Percentiles rank a stretch among this genome's conserved stretches.
Evolutionary conservation across 257 asterid genomes (phyloP).

Genomic region (Anisodus tanguticus): DNA sequence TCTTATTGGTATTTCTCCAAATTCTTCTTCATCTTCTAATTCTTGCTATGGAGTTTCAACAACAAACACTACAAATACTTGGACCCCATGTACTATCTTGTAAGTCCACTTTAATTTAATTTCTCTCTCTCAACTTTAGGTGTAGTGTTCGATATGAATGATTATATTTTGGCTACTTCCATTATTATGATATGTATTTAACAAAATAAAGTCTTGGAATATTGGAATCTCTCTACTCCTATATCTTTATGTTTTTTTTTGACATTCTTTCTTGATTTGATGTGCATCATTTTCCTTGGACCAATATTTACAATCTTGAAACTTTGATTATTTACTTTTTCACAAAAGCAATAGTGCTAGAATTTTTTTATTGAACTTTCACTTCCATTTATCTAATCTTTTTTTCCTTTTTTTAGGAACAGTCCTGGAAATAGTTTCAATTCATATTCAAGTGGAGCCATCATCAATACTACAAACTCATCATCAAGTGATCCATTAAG

Average conservation of each 20-base stretch:
- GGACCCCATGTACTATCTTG: conserved; percentile 68
- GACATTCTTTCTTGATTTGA: conserved; percentile 48
- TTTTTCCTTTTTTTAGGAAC: conserved; percentile 25
- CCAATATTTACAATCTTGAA: conserved; percentile 17
- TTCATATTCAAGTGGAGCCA: conserved; percentile 28
- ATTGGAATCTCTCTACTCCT: conserved; percentile 38
- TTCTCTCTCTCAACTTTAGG: conserved; percentile 35
- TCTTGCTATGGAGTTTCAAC: conserved; percentile 53
- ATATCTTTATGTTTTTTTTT: not conserved
- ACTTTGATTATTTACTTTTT: conserved; percentile 19
- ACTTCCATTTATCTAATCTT: not conserved
- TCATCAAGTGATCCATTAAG: conserved; percentile 34
- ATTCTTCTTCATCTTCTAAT: conserved; percentile 42
- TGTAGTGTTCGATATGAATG: conserved; percentile 31
- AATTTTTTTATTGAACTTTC: not conserved
- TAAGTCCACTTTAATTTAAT: conserved; percentile 48
- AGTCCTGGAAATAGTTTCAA: conserved; percentile 38
- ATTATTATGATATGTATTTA: conserved; percentile 34
- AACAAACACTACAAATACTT: conserved; percentile 43
- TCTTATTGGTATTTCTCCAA: conserved; percentile 55
- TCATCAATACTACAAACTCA: conserved; percentile 32
- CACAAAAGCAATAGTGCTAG: conserved; percentile 21
- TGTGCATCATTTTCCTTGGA: conserved; percentile 37
- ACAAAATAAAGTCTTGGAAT: conserved; percentile 20
- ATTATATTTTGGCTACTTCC: conserved; percentile 41